These are phyloP conservation scores for Pestalotiopsis fici DNA, from an alignment of 2,329 filamentous ascomycete species.

Conservation along the genomic window DNA sequence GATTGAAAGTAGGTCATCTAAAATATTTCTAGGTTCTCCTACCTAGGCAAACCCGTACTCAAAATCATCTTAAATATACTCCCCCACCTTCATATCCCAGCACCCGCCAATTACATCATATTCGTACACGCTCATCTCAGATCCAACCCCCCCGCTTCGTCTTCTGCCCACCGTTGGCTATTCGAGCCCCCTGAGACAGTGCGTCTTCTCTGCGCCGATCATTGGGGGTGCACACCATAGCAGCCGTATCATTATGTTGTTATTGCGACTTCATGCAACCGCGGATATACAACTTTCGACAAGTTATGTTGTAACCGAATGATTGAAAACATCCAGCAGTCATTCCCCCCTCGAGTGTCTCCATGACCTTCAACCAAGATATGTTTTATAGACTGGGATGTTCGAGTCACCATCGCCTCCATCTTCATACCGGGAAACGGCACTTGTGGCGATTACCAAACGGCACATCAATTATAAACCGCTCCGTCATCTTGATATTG, in stretches of 20 bases:
- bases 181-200: not conserved
- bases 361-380: not conserved
- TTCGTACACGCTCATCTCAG: not conserved
- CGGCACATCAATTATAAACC: conserved; percentile 10
- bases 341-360: too few species aligned
- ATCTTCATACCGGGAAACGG: conserved; percentile 1
- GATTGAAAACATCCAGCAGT: too few species aligned
- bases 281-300: not conserved
- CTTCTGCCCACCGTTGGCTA: not conserved
- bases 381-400: not conserved
- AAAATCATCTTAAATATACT: too few species aligned
- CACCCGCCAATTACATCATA: not conserved
- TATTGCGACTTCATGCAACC: not conserved
- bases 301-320: too few species aligned
- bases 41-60: not conserved
- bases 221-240: not conserved
- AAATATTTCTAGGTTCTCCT: not conserved
- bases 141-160: not conserved
- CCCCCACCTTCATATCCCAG: too few species aligned
- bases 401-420: not conserved
- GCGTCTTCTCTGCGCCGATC: not conserved
- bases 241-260: not conserved
- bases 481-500: conserved; percentile 8
- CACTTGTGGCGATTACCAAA: conserved; percentile 4
- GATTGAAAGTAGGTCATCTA: not conserved